A percentile compares a stretch with the other conserved stretches of the same genome.
Conservation (phyloP, 2,329 filamentous ascomycete species). For the Aspergillus sp. region DNA sequence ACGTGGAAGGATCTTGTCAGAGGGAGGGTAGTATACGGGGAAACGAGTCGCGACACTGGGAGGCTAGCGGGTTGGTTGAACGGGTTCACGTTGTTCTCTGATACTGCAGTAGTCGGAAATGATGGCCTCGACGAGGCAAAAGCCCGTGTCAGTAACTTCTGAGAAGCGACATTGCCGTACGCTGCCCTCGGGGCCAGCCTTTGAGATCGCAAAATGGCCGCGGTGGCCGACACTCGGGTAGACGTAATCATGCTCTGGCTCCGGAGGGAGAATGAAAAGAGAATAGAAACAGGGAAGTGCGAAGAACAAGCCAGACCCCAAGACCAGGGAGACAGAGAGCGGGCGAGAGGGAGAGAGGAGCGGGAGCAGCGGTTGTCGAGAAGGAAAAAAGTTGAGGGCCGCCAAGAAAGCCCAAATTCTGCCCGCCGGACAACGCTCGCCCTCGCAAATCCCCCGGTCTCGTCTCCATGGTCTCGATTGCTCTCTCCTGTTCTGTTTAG, state of each 20-base stretch:
- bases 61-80: conserved; percentile 25
- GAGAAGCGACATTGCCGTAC: conserved; percentile 20
- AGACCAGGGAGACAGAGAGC: conserved; percentile 6
- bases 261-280: conserved; percentile 2
- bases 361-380: conserved; percentile 18
- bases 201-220: conserved; percentile 28
- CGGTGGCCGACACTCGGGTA: conserved; percentile 27
- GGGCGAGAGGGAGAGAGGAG: conserved; percentile 16
- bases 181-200: conserved; percentile 22
- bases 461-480: conserved; percentile 6
- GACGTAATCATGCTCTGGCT: conserved; percentile 32
- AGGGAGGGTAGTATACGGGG: conserved; percentile 26
- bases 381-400: conserved; percentile 25
- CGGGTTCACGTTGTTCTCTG: conserved; percentile 14
- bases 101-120: conserved; percentile 23
- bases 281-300: conserved; percentile 4
- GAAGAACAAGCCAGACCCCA: conserved; percentile 11
- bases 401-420: conserved; percentile 30
- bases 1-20: conserved; percentile 31
- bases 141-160: conserved; percentile 25
- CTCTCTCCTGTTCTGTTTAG: not conserved
- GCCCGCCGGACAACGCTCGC: too few species aligned
- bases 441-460: conserved; percentile 19
- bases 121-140: conserved; percentile 26
- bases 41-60: conserved; percentile 22